phyloP scores from a whole-genome alignment of 768 basidiomycete genomes.

The Kwoniella heveanensis region DNA sequence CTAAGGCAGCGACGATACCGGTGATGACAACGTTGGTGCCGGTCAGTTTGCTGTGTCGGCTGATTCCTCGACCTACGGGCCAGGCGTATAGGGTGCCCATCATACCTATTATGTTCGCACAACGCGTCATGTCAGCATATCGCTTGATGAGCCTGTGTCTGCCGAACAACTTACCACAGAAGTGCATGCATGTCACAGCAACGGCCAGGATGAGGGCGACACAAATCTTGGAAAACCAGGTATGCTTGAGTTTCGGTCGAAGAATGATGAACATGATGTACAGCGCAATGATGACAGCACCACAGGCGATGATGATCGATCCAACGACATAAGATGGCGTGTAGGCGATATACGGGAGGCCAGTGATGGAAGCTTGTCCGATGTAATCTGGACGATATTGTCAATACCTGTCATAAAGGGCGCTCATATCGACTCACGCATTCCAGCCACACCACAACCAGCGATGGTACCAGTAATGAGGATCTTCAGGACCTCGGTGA shows the following conservation, averaged over 20 bases:
- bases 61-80: slow-evolving; percentile 31
- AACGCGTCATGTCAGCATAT: slow-evolving; percentile 9
- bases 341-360: slow-evolving; percentile 54
- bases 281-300: slow-evolving; percentile 52
- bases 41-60: slow-evolving; percentile 25
- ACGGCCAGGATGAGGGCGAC: slow-evolving; percentile 53
- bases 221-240: slow-evolving; percentile 47
- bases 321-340: slow-evolving; percentile 46
- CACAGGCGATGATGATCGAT: slow-evolving; percentile 55
- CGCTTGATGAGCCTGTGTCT: too few relatives aligned
- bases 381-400: slow-evolving; percentile 48
- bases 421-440: slow-evolving; percentile 51
- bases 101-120: slow-evolving; percentile 35
- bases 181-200: slow-evolving; percentile 55
- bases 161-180: slow-evolving; percentile 43
- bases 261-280: slow-evolving; percentile 58
- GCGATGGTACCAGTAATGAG: slow-evolving; percentile 51
- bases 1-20: slow-evolving; percentile 53
- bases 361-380: slow-evolving; percentile 55
- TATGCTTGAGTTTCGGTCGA: slow-evolving; percentile 56
- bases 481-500: slow-evolving; percentile 51
- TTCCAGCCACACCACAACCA: slow-evolving; percentile 55
- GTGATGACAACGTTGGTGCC: slow-evolving; percentile 53
- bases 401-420: not conserved
- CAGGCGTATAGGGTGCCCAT: slow-evolving; percentile 50